phyloP scores from a whole-genome alignment of 805 yeast species.

The Hanseniaspora hatyaiensis region DNA sequence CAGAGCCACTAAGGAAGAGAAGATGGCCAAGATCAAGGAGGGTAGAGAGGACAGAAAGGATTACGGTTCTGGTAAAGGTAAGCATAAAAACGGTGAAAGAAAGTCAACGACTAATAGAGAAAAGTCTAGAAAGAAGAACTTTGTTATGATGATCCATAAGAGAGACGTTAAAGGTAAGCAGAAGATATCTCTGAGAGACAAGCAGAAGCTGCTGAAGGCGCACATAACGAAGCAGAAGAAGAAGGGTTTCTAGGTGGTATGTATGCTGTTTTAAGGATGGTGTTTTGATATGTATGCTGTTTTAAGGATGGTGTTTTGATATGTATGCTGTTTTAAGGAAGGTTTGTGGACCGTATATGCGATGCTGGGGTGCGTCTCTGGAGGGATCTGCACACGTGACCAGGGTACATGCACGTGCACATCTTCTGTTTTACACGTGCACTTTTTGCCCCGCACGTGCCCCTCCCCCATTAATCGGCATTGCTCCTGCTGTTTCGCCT shows the following conservation, averaged over 20 bases:
- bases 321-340: not conserved
- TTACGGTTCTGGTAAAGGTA: conserved; percentile 80
- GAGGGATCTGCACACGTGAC: not conserved
- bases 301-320: not conserved
- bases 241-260: conserved; percentile 49
- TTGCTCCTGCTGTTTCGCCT: too few species aligned
- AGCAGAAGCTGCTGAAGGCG: conserved; percentile 74
- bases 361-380: too few species aligned
- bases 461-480: too few species aligned
- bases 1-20: conserved; percentile 82
- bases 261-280: not conserved
- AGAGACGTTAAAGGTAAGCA: conserved; percentile 88
- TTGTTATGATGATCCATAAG: conserved; percentile 97
- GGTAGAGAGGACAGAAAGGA: conserved; percentile 89
- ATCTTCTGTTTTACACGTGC: too few species aligned
- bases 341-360: too few species aligned
- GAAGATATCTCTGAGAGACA: conserved; percentile 77
- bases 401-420: too few species aligned
- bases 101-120: conserved; percentile 93
- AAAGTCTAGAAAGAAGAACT: conserved; percentile 96
- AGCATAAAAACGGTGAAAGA: conserved; percentile 41
- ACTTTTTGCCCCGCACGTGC: too few species aligned
- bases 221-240: conserved; percentile 86
- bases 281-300: not conserved
- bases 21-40: conserved; percentile 73